Percentiles rank a stretch among this genome's conserved stretches.
phyloP scores from a whole-genome alignment of 257 asterid species.

The Nicotiana undulata region DNA sequence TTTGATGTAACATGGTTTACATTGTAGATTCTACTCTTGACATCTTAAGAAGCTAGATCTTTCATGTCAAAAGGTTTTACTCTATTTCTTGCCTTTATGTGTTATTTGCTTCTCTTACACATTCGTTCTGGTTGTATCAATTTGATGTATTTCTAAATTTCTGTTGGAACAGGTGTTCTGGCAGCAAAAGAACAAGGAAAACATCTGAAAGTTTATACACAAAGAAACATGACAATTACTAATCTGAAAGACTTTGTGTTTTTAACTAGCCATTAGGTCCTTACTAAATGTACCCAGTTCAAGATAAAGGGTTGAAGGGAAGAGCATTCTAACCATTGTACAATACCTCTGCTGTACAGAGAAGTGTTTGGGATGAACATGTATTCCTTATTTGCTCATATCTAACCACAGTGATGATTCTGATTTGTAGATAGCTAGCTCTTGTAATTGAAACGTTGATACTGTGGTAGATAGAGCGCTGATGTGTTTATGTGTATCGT shows the following conservation, averaged over 20 bases:
- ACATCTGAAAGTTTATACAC: constrained; percentile 25
- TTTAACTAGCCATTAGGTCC: constrained; percentile 4
- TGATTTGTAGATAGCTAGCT: constrained; percentile 3
- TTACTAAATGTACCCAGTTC: neutral
- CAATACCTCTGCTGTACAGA: neutral
- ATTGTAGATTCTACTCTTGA: too few relatives aligned
- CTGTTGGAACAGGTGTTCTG: constrained; percentile 24
- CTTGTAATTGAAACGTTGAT: neutral
- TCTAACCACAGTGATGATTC: neutral
- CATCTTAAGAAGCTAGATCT: too few relatives aligned
- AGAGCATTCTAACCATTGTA: neutral
- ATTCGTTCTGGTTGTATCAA: constrained; percentile 29
- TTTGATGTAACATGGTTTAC: too few relatives aligned
- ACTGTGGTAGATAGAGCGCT: neutral
- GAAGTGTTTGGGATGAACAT: neutral
- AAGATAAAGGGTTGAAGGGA: neutral
- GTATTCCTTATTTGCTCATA: neutral
- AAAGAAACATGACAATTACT: constrained; percentile 31
- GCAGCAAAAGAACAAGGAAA: constrained; percentile 33
- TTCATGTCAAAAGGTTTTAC: too few relatives aligned
- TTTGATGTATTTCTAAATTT: constrained; percentile 31
- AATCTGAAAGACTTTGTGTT: constrained; percentile 13
- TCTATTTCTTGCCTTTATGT: too few relatives aligned
- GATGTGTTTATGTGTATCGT: neutral
- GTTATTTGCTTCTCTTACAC: neutral